Percentiles rank a stretch among this genome's conserved stretches.
phyloP scores from a whole-genome alignment of 192 early-diverging fungal species.

The Dissophora globulifera region DNA sequence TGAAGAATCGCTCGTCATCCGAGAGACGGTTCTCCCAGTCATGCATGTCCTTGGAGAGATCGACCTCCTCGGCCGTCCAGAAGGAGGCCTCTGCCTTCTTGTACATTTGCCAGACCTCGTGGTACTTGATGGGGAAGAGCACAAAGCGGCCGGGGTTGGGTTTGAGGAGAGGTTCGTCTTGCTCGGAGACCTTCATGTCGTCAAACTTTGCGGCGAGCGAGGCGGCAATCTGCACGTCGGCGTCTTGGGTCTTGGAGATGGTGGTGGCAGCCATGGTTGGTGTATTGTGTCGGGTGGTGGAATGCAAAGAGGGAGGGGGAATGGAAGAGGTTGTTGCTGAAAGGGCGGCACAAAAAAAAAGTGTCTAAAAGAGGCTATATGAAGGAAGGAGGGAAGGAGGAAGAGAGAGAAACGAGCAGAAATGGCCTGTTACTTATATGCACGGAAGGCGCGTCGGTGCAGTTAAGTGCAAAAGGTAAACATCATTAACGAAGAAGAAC shows the following conservation, averaged over 20 bases:
- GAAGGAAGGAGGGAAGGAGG: no score
- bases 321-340: not conserved
- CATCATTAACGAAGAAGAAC: not conserved
- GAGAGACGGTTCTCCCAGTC: conserved; percentile 91
- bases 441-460: not conserved
- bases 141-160: conserved; percentile 87
- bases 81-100: conserved; percentile 98
- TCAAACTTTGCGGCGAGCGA: conserved; percentile 32
- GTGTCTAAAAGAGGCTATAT: conserved; percentile 28
- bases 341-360: no score
- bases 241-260: conserved; percentile 30
- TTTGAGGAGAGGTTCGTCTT: conserved; percentile 57
- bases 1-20: conserved; percentile 90
- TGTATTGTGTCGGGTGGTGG: not conserved
- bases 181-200: conserved; percentile 46
- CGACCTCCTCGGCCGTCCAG: conserved; percentile 97
- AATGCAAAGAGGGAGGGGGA: not conserved
- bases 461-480: conserved; percentile 2
- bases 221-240: conserved; percentile 41
- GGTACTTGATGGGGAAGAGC: conserved; percentile 94
- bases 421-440: not conserved
- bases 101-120: conserved; percentile 97
- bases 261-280: not conserved
- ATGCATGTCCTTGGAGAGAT: conserved; percentile 88
- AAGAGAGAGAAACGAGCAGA: not conserved